These are phyloP conservation scores for Puccinia polysora DNA, from an alignment of 1,284 basidiomycete species.

Conservation along the genomic window DNA sequence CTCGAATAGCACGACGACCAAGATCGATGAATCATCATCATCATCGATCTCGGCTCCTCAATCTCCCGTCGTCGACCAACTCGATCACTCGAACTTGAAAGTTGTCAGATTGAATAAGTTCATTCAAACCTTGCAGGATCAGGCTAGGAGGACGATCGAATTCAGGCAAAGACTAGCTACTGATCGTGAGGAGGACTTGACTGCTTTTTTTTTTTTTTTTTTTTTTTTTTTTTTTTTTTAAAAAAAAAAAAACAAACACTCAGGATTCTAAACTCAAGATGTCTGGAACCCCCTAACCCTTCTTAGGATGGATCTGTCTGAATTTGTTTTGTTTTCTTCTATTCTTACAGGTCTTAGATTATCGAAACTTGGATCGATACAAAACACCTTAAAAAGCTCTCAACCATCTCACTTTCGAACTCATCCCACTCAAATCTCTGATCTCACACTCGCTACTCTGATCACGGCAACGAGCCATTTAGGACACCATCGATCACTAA, in stretches of 20 bases:
- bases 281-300: neutral
- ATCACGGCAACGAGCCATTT: slow-evolving; percentile 90
- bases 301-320: too few relatives aligned
- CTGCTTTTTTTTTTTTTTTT: too few relatives aligned
- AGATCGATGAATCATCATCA: neutral
- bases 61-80: neutral
- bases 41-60: neutral
- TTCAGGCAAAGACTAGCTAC: slow-evolving; percentile 5
- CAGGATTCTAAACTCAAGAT: neutral
- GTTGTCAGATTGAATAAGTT: neutral
- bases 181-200: slow-evolving; percentile 8
- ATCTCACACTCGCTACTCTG: slow-evolving; percentile 79
- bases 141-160: slow-evolving; percentile 10
- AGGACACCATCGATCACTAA: slow-evolving; percentile 75
- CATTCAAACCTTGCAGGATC: slow-evolving; percentile 8
- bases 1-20: neutral
- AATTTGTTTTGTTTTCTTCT: neutral
- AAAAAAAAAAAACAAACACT: neutral
- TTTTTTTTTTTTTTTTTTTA: neutral
- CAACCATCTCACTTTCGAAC: slow-evolving; percentile 69
- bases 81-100: neutral
- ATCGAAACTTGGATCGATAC: slow-evolving; percentile 69
- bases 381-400: slow-evolving; percentile 66
- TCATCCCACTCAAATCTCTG: slow-evolving; percentile 61
- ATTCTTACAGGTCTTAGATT: slow-evolving; percentile 62